Evolutionary conservation across 441 rosid species (phyloP), one percentile per base, ranked within the genome.

Genomic region (Erysimum cheiri): DNA sequence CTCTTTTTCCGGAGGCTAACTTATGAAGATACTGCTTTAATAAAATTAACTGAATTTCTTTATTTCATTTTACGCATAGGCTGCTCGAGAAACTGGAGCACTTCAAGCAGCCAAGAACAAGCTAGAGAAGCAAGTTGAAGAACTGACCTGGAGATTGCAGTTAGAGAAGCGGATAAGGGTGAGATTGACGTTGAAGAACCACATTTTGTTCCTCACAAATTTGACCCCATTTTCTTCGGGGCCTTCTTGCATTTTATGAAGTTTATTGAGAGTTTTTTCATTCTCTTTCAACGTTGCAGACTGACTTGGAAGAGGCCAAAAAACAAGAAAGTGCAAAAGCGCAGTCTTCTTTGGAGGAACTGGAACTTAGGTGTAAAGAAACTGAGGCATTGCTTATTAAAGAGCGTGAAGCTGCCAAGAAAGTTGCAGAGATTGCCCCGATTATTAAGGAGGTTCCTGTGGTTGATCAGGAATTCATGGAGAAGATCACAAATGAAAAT

Each of bases 1-100:
- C n/a, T 37, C 14, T 35, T 69, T 15, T 75, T 53, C 31, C 19
- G 29, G 17, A 56, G 47, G 57, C 43, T 41, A 36, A 26, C 54
- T 41, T 49, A 3, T 40, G 41, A 40, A 48, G 65, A 40, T 32
- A n/a, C 33, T 10, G 10, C 29, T 47, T 60, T 53, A 22, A 65
- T 71, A 46, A 50, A 48, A 26, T 9, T 57, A 15, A 46, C 49
- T 41, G 5, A 26, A 8, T 11, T 55, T 60, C 9, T 6, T 37
- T 19, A 60, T 36, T 54, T 4, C 54, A 31, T 76, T 55, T 55
- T 36, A 37, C 22, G 29, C 85, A 33, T 60, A 93, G 99, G 98
- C 99, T 83, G 98, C 99, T 37, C 86, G 87, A 78, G 98, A 96
- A 85, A 90, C 98, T 33, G 98, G 99, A 71, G 99, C 98, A 71